Conservation (phyloP, 1,284 basidiomycete species). For the Apiotrichum gamsii region DNA sequence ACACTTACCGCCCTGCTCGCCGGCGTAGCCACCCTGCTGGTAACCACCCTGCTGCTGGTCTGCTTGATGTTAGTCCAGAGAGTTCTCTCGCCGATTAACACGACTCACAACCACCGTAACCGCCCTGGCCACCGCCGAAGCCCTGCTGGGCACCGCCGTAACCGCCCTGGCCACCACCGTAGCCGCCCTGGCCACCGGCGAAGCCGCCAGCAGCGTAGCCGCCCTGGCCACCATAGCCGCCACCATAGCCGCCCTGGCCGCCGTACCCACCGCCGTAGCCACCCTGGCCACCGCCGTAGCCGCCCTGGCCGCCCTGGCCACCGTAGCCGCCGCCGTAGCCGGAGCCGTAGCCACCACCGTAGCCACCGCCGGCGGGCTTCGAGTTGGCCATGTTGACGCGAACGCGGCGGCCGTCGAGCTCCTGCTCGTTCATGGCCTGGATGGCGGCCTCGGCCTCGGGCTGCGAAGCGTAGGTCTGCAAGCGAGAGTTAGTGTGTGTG, state of each 20-base stretch:
- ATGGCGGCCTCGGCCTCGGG: slow-evolving; percentile 78
- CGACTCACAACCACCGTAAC: slow-evolving; percentile 16
- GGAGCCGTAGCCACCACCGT: slow-evolving; percentile 42
- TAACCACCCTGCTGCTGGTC: slow-evolving; percentile 43
- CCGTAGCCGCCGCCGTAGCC: slow-evolving; percentile 41
- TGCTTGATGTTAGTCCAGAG: neutral
- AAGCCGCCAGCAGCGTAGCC: slow-evolving; percentile 31
- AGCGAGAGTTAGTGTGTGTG: no score
- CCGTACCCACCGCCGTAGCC: slow-evolving; percentile 34
- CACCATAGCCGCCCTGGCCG: slow-evolving; percentile 41
- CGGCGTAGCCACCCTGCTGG: slow-evolving; percentile 44
- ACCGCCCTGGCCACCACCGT: slow-evolving; percentile 40
- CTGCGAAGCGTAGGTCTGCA: slow-evolving; percentile 58
- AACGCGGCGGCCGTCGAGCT: slow-evolving; percentile 87
- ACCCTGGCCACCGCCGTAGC: slow-evolving; percentile 34
- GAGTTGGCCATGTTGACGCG: slow-evolving; percentile 89
- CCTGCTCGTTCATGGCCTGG: slow-evolving; percentile 72
- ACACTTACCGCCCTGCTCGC: slow-evolving; percentile 22
- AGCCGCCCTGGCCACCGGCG: slow-evolving; percentile 41
- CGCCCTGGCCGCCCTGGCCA: slow-evolving; percentile 4
- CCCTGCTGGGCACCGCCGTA: slow-evolving; percentile 45
- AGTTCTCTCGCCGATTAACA: no score
- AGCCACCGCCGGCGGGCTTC: slow-evolving; percentile 56
- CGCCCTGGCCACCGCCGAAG: slow-evolving; percentile 29
- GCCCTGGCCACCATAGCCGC: slow-evolving; percentile 30